A percentile compares a stretch with the other conserved stretches of the same genome.
Conservation (phyloP, 129 eudicot genomes). For the Artemisia tridentata region DNA sequence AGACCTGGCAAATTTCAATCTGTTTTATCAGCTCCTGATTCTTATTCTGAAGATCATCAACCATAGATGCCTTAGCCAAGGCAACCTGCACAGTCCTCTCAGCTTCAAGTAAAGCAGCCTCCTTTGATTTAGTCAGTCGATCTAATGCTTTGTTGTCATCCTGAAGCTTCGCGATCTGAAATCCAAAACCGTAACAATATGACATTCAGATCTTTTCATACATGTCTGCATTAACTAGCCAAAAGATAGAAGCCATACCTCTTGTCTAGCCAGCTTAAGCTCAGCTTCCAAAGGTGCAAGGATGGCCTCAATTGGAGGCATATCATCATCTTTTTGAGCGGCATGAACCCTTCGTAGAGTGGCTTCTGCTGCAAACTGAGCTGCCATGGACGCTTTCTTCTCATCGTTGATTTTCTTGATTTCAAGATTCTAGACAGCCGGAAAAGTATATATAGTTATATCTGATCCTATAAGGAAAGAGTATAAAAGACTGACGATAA, state of each 20-base stretch:
- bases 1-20: constrained; percentile 92
- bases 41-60: constrained; percentile 90
- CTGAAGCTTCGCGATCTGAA: constrained; percentile 86
- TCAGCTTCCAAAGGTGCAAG: constrained; percentile 94
- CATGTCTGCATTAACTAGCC: constrained; percentile 10
- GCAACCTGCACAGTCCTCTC: constrained; percentile 95
- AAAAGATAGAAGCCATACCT: constrained; percentile 54
- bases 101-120: constrained; percentile 94
- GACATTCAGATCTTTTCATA: constrained; percentile 8
- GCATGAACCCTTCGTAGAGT: constrained; percentile 92
- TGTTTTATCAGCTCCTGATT: constrained; percentile 96
- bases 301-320: constrained; percentile 96
- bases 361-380: constrained; percentile 94
- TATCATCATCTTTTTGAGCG: constrained; percentile 91
- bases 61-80: constrained; percentile 91
- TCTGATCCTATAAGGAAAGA: constrained; percentile 3
- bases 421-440: constrained; percentile 69
- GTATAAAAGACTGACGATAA: not conserved
- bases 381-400: constrained; percentile 96
- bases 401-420: constrained; percentile 94
- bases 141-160: constrained; percentile 94
- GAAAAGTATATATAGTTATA: constrained; percentile 9
- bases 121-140: constrained; percentile 90
- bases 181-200: constrained; percentile 18
- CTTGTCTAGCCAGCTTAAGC: constrained; percentile 89